Base-by-base conservation (phyloP, 1,139 yeast species). In the Sugiyamaella paludigena region DNA sequence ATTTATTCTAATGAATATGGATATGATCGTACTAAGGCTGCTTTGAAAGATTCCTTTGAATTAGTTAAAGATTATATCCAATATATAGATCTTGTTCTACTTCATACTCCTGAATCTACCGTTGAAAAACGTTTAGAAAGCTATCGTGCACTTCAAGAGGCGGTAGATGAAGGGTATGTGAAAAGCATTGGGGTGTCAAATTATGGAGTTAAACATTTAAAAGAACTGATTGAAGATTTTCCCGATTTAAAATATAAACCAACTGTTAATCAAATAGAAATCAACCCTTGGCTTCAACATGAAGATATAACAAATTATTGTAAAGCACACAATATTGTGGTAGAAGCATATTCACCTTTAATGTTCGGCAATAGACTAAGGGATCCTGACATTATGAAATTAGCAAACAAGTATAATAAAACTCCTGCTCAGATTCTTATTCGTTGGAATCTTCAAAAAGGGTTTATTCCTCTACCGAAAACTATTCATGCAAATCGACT, bases 291-390 rank as follows among this genome's bases (percentile, higher is more conserved):
- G 87, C 72, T 82, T 50, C 82, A 61, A 32, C 59, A 59, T 58
- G 70, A 72, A 36, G 83, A 83, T 34, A 66, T 84, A 47, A 79
- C 81, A 2, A 75, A 76, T 33, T 81, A 69, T 66, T 81, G 84
- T 53, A 67, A 71, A 41, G 52, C 68, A 44, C 62, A 77, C 58
- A 74, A 77, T 65, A 73, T 84, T 31, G 64, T 73, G 3, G 76
- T 79, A 8, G 84, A 83, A 62, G 91, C 91, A 0, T 85, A 78
- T 65, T 78, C 87, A 7, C 91, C 94, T 11, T 71, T 84, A 60
- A 81, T 87, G 1, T 82, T 79, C 51, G 85, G 88, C 5, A 63
- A 66, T 46, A 77, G 79, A 58, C 62, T 81, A 28, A 65, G 73
- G 47, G 84, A 81, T 57, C 78, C 81, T 4, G 75, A 70, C 40